These are phyloP conservation scores for Phaeosphaeriaceae sp. DNA, from an alignment of 2,329 filamentous ascomycete species.

Conservation along the genomic window DNA sequence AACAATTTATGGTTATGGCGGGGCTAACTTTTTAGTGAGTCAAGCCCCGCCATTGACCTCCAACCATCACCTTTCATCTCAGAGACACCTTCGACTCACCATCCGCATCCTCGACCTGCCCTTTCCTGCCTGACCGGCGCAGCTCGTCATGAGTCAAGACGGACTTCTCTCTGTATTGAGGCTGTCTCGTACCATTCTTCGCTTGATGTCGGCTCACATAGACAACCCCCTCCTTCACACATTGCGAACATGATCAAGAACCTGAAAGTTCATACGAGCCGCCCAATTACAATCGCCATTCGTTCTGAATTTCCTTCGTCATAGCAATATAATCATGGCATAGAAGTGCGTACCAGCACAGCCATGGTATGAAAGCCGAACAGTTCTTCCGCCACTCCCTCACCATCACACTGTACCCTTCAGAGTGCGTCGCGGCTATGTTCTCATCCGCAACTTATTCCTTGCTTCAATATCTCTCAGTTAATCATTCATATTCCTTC, in stretches of 20 bases:
- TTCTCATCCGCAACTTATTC: no score
- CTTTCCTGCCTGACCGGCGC: background rate
- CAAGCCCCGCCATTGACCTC: conserved; percentile 26
- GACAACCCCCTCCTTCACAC: background rate
- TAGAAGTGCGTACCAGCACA: background rate
- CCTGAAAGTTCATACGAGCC: background rate
- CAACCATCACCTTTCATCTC: conserved; percentile 23
- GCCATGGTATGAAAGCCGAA: background rate
- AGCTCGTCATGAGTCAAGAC: background rate
- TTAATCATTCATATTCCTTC: no score
- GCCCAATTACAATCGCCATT: background rate
- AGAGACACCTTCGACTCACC: background rate
- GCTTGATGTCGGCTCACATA: background rate
- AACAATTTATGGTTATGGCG: conserved; percentile 19
- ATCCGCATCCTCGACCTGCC: background rate
- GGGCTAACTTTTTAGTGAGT: conserved; percentile 22
- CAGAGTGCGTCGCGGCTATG: no score
- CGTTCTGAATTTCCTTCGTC: background rate
- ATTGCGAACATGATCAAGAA: background rate
- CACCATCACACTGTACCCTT: background rate
- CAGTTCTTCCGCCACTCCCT: background rate
- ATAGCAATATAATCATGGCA: background rate
- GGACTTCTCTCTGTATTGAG: background rate
- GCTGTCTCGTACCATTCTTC: background rate
- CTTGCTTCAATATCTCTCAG: no score